phyloP scores from a whole-genome alignment of 306 rosid species.

The Castanopsis chinensis region DNA sequence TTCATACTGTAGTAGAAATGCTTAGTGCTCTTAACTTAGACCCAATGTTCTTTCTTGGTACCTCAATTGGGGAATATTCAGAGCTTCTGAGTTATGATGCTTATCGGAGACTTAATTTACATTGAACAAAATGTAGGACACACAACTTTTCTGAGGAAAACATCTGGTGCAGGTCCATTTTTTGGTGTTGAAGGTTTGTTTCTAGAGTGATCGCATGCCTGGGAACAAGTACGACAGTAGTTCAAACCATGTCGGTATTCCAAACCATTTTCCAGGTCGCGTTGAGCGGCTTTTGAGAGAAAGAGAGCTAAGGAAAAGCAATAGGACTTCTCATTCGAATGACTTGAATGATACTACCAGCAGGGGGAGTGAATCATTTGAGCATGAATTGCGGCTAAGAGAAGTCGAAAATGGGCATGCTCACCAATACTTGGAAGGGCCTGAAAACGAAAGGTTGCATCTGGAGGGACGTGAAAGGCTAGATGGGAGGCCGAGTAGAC shows the following conservation, averaged over 20 bases:
- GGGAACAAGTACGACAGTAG: slow-evolving; percentile 61
- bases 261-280: slow-evolving; percentile 45
- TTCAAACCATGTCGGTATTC: slow-evolving; percentile 38
- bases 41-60: slow-evolving; percentile 1
- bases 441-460: slow-evolving; percentile 32
- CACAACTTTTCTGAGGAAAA: slow-evolving; percentile 25
- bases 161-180: slow-evolving; percentile 21
- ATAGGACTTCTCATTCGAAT: slow-evolving; percentile 39
- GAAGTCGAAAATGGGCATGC: slow-evolving; percentile 49
- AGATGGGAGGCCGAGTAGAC: slow-evolving; percentile 46
- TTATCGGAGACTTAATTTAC: slow-evolving; percentile 2
- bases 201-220: slow-evolving; percentile 68
- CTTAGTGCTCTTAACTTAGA: neutral
- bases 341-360: slow-evolving; percentile 44
- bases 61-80: slow-evolving; percentile 15
- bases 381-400: slow-evolving; percentile 43
- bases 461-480: slow-evolving; percentile 40
- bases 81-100: slow-evolving; percentile 17
- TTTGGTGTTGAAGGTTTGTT: slow-evolving; percentile 40
- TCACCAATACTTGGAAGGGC: slow-evolving; percentile 45
- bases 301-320: slow-evolving; percentile 56
- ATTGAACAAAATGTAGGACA: slow-evolving; percentile 51
- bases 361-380: slow-evolving; percentile 40
- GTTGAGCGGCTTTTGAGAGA: slow-evolving; percentile 62
- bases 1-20: slow-evolving; percentile 8